Evolutionary conservation across 805 yeast species (phyloP), one percentile per base, ranked within the genome.

Genomic region (Monosporozyma servazzii): DNA sequence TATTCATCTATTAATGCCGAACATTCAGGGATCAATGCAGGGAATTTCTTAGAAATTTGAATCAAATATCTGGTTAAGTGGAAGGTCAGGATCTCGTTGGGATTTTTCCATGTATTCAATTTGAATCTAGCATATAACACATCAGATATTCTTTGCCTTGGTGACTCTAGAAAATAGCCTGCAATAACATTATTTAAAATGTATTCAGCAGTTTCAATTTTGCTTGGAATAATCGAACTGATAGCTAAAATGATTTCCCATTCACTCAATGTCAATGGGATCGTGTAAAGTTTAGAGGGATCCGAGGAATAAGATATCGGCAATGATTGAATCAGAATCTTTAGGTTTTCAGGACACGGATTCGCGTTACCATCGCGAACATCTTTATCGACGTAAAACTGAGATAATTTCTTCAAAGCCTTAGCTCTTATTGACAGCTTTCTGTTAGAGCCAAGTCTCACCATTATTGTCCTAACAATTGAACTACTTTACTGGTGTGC

Each of bases 201-300:
- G 4, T 65, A 60, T 13, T 50, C 45, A 1, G 78, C 80, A 46
- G 75, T 76, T 1, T 63, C 60, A 23, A 60, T 57, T 36, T 66
- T 67, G 47, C 65, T 53, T 9, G 70, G 67, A 5, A 52, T 51
- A 3, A 74, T 61, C 10, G 73, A 59, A 54, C 82, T 71, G n/a
- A 81, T 64, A 0, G 85, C 79, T 41, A 75, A 51, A 48, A 81
- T 63, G 11, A 78, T 73, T 57, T 81, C 86, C 61, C 75, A 72
- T 54, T 81, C 85, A 52, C 75, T 77, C 40, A 72, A 66, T 1
- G 79, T 66, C 53, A 79, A 70, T 15, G 79, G 76, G 17, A 75
- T 73, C 4, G 67, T 60, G 36, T 61, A 63, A 6, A 66, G 47
- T 46, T 62, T 62, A 1, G 63, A 53, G 1, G 55, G 51, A 29